Percentiles rank a stretch among this genome's conserved stretches.
Evolutionary conservation across 2,329 filamentous ascomycete genomes (phyloP).

Genomic region (Venturia pyrina): DNA sequence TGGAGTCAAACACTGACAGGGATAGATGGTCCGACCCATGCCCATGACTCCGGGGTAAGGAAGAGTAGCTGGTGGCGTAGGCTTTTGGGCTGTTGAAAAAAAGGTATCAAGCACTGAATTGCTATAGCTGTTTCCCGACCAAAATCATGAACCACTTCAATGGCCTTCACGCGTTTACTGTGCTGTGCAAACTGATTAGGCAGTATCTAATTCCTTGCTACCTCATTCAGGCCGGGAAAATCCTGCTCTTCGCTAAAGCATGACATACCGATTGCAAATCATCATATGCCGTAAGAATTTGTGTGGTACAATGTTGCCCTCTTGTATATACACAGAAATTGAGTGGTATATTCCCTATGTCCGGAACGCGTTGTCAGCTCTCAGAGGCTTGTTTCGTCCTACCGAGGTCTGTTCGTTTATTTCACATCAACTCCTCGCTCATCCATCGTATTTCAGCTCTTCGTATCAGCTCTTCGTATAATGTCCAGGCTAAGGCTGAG

Average conservation of each 20-base stretch:
- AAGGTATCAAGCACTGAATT: too few relatives aligned
- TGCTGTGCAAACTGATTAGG: background rate
- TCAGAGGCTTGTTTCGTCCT: background rate
- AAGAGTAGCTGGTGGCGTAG: too few relatives aligned
- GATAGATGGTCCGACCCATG: too few relatives aligned
- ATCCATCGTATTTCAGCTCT: constrained; percentile 46
- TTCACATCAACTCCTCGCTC: constrained; percentile 3
- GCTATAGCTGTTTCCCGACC: too few relatives aligned
- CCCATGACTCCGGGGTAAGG: too few relatives aligned
- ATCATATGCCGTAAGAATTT: background rate
- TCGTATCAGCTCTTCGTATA: constrained; percentile 88
- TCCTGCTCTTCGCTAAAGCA: background rate
- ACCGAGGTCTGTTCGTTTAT: background rate
- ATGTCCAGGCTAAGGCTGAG: constrained; percentile 91
- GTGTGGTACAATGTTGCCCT: background rate
- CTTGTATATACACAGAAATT: background rate
- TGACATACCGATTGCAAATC: background rate
- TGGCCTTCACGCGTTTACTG: background rate
- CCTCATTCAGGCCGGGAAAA: background rate
- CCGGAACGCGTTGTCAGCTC: background rate
- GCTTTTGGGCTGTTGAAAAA: too few relatives aligned
- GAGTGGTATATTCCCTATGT: background rate
- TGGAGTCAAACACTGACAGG: too few relatives aligned
- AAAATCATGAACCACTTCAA: too few relatives aligned
- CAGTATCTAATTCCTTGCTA: too few relatives aligned